Conservation (phyloP, 495 filamentous ascomycete genomes). For the Talaromyces stipitatus region DNA sequence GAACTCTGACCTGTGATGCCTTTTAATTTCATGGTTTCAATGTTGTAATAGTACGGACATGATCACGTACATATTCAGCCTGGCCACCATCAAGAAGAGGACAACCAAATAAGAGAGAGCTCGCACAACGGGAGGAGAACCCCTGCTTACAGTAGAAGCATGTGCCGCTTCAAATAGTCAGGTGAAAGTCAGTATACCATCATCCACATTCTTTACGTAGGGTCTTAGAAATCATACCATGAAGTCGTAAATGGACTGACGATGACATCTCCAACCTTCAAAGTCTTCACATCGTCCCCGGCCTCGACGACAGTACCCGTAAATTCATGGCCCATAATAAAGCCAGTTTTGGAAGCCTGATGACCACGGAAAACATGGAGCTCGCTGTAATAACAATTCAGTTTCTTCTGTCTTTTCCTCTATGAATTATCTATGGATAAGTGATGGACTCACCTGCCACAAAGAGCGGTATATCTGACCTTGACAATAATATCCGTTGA, state of each 20-base stretch:
- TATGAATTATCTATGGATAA: background rate
- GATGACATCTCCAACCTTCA: constrained; percentile 69
- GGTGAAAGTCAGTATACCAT: constrained; percentile 6
- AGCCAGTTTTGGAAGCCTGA: constrained; percentile 54
- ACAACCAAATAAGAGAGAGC: constrained; percentile 67
- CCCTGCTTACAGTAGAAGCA: constrained; percentile 90
- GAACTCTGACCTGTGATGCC: constrained; percentile 57
- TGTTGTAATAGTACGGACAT: background rate
- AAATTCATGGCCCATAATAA: constrained; percentile 71
- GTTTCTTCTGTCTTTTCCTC: background rate
- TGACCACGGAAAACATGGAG: constrained; percentile 85
- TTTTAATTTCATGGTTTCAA: background rate
- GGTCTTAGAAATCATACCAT: constrained; percentile 55
- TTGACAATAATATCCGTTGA: constrained; percentile 77
- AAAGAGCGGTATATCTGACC: constrained; percentile 78
- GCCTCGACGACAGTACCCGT: constrained; percentile 65
- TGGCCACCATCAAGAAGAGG: constrained; percentile 74
- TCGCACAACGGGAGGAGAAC: constrained; percentile 76
- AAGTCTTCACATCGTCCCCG: constrained; percentile 58
- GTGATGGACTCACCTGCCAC: constrained; percentile 62
- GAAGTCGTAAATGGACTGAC: constrained; percentile 83
- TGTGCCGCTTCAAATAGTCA: constrained; percentile 43
- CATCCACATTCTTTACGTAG: background rate
- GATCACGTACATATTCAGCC: constrained; percentile 64
- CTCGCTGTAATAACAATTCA: constrained; percentile 47